These are phyloP conservation scores for Talaromyces sp. DNA, from an alignment of 2,329 filamentous ascomycete species.

Conservation along the genomic window DNA sequence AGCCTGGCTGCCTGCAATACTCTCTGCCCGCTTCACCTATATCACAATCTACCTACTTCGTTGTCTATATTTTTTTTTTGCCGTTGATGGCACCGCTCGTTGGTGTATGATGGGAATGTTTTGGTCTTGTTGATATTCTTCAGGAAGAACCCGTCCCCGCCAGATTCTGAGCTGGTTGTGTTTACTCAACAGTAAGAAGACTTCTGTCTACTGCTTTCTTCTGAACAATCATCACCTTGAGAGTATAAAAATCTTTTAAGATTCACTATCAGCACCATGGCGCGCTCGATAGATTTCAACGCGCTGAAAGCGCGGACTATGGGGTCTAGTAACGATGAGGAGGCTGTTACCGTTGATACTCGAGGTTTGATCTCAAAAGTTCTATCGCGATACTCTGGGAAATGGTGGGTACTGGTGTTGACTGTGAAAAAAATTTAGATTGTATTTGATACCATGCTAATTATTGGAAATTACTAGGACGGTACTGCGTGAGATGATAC, in stretches of 20 bases:
- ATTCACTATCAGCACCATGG: slow-evolving; percentile 50
- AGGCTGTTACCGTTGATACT: slow-evolving; percentile 97
- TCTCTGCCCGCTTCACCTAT: neutral
- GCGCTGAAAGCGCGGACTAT: slow-evolving; percentile 82
- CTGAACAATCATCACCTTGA: neutral
- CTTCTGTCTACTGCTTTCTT: neutral
- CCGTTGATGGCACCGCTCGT: neutral
- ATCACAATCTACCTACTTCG: neutral
- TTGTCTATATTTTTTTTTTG: neutral
- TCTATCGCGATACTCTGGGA: slow-evolving; percentile 89
- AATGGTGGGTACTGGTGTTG: slow-evolving; percentile 65
- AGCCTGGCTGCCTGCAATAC: neutral
- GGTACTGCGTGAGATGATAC: slow-evolving; percentile 83
- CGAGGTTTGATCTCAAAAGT: slow-evolving; percentile 97
- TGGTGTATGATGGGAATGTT: neutral
- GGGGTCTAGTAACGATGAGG: slow-evolving; percentile 81
- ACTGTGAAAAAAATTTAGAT: neutral
- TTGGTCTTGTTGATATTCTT: neutral
- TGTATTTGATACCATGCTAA: neutral
- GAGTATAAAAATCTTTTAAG: neutral
- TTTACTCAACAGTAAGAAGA: neutral
- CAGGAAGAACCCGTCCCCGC: neutral
- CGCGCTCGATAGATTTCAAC: slow-evolving; percentile 64
- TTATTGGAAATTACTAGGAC: slow-evolving; percentile 39
- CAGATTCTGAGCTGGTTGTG: neutral